Evolutionary conservation across 2,329 filamentous ascomycete genomes (phyloP).

Genomic region (Tolypocladium tropicale): DNA sequence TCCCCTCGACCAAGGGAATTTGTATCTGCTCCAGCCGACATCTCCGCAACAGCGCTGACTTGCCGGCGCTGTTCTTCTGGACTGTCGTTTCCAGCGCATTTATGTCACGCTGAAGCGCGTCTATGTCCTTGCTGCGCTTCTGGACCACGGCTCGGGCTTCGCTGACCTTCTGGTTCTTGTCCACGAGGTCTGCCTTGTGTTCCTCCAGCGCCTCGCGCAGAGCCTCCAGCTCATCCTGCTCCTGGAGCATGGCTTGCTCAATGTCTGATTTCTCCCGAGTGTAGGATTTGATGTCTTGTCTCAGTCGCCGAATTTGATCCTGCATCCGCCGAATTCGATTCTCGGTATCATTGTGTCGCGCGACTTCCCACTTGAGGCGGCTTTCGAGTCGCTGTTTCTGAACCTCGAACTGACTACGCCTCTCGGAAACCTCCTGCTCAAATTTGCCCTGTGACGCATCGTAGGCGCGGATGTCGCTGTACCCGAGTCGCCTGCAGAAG

Average conservation of each 20-base stretch:
- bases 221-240: conserved; percentile 67
- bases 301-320: conserved; percentile 53
- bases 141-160: conserved; percentile 71
- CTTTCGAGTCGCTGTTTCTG: conserved; percentile 68
- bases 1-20: conserved; percentile 66
- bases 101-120: conserved; percentile 61
- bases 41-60: conserved; percentile 74
- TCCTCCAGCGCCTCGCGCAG: conserved; percentile 63
- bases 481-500: conserved; percentile 83
- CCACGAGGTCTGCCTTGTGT: conserved; percentile 55
- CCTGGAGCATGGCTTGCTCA: conserved; percentile 59
- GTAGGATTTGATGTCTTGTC: conserved; percentile 59
- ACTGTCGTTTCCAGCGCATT: conserved; percentile 72
- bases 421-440: conserved; percentile 81
- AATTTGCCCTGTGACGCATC: conserved; percentile 86
- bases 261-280: conserved; percentile 64
- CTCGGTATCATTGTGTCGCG: conserved; percentile 45
- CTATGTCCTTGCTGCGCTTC: conserved; percentile 76
- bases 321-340: conserved; percentile 60
- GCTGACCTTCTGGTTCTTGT: conserved; percentile 66
- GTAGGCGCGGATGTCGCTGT: conserved; percentile 82
- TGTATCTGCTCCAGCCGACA: conserved; percentile 92
- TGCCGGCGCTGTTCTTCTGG: conserved; percentile 72
- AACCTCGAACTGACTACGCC: conserved; percentile 75
- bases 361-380: conserved; percentile 46